These are phyloP conservation scores for Berberis vulgaris DNA, from an alignment of 164 flowering plant species.

Conservation along the genomic window DNA sequence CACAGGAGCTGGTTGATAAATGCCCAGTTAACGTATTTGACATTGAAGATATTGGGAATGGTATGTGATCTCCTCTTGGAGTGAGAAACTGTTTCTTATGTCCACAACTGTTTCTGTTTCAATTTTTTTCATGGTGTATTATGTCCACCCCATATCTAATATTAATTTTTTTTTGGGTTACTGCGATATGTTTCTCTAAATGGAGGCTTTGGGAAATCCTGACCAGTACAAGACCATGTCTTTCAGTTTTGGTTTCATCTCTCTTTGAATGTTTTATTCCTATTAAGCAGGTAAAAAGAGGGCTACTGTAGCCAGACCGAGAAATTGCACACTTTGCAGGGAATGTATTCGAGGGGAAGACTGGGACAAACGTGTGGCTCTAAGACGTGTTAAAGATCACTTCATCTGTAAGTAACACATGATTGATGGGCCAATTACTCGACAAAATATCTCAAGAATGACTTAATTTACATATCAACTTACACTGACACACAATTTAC, in stretches of 20 bases:
- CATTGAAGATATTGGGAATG: slow-evolving; percentile 69
- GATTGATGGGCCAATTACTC: not conserved
- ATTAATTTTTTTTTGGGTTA: no score
- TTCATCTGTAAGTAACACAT: slow-evolving; percentile 73
- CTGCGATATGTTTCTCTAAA: no score
- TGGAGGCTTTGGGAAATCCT: no score
- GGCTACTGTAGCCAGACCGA: slow-evolving; percentile 70
- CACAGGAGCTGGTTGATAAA: slow-evolving; percentile 55
- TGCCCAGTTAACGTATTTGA: slow-evolving; percentile 90
- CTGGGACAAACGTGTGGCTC: slow-evolving; percentile 57
- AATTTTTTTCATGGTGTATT: not conserved
- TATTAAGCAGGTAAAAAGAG: slow-evolving; percentile 46
- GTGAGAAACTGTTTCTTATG: not conserved
- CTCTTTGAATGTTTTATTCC: not conserved
- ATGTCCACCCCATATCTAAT: no score
- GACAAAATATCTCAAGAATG: not conserved
- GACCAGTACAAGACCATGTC: no score
- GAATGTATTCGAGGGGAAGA: slow-evolving; percentile 73
- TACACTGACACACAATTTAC: no score
- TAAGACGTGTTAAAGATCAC: slow-evolving; percentile 82
- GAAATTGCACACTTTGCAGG: slow-evolving; percentile 80
- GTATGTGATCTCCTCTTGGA: slow-evolving; percentile 23
- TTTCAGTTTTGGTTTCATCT: no score
- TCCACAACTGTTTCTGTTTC: not conserved
- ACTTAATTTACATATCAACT: no score